Evolutionary conservation across 2,329 filamentous ascomycete species (phyloP), one percentile per base, ranked within the genome.

Genomic region (Nothomitra cinnamomea): DNA sequence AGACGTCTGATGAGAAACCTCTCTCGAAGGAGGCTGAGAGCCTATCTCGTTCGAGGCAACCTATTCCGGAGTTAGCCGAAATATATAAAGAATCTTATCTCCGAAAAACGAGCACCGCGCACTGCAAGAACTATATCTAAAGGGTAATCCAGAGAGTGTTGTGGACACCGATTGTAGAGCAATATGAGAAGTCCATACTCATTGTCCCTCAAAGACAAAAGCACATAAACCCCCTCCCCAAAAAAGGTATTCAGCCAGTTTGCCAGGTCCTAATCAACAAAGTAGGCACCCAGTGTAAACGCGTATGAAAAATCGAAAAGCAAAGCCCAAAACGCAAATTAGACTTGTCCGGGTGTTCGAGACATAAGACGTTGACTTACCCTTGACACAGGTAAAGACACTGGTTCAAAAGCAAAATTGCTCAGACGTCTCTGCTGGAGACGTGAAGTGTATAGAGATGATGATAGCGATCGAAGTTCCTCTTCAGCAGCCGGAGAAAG

Each of bases 381-480:
- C 69, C 86, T 78, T 47, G 87, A 90, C 32, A 79, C 76, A 38
- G 92, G 90, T 52, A 96, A 74, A 36, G 92, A 96, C 58, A 95
- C 82, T 35, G 90, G 83, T 65, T 95, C 89, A 63, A 89, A 96
- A 43, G 84, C 82, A 68, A 87, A 94, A 64, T 88, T 86, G 64
- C 84, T 85, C 73, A 94, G 79, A 58, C 89, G 80, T 55, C 80
- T 77, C 61, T 89, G 83, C 69, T 95, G 89, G 57, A 95, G 75
- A 60, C 83, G 80, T 48, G 81, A 77, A 57, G 80, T 79, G 58
- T 87, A 83, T 24, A 94, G 72, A 22, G 79, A 82, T 60, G 80
- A 78, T 51, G 85, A 82, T 57, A 95, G 71, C 56, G 80, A 80
- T 59, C 77, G 78, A 54, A 94, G 72, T 63, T 89, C 78, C 54